Evolutionary conservation across 805 yeast genomes (phyloP), one percentile per base, ranked within the genome.

Genomic region (Cyberlindnera subsufficiens): DNA sequence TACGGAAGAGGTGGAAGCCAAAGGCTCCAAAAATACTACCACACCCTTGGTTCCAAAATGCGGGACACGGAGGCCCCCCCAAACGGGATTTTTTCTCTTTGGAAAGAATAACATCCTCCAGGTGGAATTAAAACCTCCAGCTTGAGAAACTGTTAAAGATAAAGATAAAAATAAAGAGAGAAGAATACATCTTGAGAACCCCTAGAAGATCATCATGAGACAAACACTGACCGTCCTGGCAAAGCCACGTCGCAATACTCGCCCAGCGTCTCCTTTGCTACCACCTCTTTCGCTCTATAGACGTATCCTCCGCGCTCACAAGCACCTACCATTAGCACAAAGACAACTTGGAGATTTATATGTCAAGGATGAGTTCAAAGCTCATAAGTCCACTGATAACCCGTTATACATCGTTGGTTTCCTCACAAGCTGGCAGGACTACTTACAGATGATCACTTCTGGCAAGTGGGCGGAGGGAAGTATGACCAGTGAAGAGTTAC

Each of bases 361-460:
- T 60, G 96, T 91, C 40, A 85, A 80, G 59, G 77, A 82, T 30
- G 99, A 93, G 66, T 93, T 93, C 69, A 79, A 80, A 54, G 82
- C 90, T 6, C 99, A 93, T 65, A 76, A 80, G 46, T 64, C 69
- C 38, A 75, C 83, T 6, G 96, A 88, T 51, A 89, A 93, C 61
- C 98, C 99, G 3, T 71, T 88, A 19, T 95, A 91, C 58, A 88
- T 93, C 30, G 89, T 93, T 10, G 99, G 97, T 10, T 93, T 93
- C 54, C 70, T 93, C 47, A 79, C 95, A 1, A 82, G 87, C 46
- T 93, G 99, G 99, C 99, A 93, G 63, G 91, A 83, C 47, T 86
- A 86, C 55, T 69, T 85, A 47, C 66, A 71, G 11, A 66, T 68
- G 60, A 74, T 86, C 19, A 74, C 77, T 25, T 77, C 74, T 31